Percentiles rank a stretch among this genome's conserved stretches.
phyloP scores from a whole-genome alignment of 352 stramenopile species.

The Blastocystis sp. region DNA sequence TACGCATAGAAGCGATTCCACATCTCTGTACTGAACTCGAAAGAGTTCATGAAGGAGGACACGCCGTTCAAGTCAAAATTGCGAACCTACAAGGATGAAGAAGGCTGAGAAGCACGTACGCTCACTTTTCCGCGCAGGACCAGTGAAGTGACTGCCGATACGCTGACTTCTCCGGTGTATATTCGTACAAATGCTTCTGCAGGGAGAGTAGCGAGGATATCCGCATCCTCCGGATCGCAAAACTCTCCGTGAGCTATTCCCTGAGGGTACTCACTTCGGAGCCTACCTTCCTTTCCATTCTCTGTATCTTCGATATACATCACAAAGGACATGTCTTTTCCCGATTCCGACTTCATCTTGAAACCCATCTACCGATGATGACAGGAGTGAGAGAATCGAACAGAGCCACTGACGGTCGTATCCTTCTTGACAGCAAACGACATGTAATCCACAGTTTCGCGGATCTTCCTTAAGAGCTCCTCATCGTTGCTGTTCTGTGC shows the following conservation, averaged over 20 bases:
- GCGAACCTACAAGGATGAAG: background rate
- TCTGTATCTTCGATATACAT: slow-evolving; percentile 59
- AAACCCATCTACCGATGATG: slow-evolving; percentile 49
- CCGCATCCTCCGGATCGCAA: slow-evolving; percentile 30
- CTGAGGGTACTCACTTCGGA: background rate
- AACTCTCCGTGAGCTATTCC: slow-evolving; percentile 45
- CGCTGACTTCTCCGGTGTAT: slow-evolving; percentile 23
- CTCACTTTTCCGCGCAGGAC: slow-evolving; percentile 31
- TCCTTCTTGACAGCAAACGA: slow-evolving; percentile 36
- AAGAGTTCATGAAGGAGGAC: slow-evolving; percentile 28
- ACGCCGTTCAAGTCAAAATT: slow-evolving; percentile 64
- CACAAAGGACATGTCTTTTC: slow-evolving; percentile 55
- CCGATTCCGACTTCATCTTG: slow-evolving; percentile 10
- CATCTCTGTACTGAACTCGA: slow-evolving; percentile 57
- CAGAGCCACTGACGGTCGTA: slow-evolving; percentile 19
- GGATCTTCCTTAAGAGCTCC: slow-evolving; percentile 10
- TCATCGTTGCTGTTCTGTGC: background rate
- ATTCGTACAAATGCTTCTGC: slow-evolving; percentile 43
- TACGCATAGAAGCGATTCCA: slow-evolving; percentile 41
- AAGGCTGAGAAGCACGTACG: background rate
- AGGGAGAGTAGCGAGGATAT: slow-evolving; percentile 25
- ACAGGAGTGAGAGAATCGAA: background rate
- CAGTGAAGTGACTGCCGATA: slow-evolving; percentile 31
- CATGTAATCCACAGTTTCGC: slow-evolving; percentile 61
- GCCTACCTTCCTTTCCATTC: slow-evolving; percentile 52